Base-by-base conservation (phyloP, 495 filamentous ascomycete genomes). In the Hypoxylon lenormandii region DNA sequence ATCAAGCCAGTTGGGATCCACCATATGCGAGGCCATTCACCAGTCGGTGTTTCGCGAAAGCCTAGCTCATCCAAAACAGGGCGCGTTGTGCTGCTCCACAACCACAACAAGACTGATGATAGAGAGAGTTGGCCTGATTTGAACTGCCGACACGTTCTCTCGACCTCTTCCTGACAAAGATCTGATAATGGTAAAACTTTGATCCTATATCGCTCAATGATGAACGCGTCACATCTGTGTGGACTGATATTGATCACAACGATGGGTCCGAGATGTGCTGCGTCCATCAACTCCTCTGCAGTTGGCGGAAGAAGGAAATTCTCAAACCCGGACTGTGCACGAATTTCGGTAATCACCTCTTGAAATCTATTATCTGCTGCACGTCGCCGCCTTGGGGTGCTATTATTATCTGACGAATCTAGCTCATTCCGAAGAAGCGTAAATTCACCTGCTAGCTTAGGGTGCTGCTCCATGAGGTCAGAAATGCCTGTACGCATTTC, bases 401-500 rank as follows among this genome's bases (percentile, higher is more conserved):
- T 15, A n/a, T 18, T 2, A 40, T 30, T 13, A 12, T 46, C 53
- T 0, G 4, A 0, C 0, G 22, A 43, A 11, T 38, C 36, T 12
- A 60, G n/a, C 43, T 60, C 43, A n/a, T 60, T 36, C 38, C 47
- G 45, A 28, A 56, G 15, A 5, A 43, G 49, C 19, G 15, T 5
- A 23, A 51, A 50, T 37, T 49, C 43, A 7, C 11, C 18, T 38
- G 56, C 45, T 11, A 56, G 23, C 2, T 7, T 12, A 19, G 57
- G 64, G 18, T 61, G 43, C n/a, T 56, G 37, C 21, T 43, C 2
- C 23, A 42, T 21, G 33, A 67, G 47, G 22, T 48, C 49, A 5
- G 64, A 72, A 21, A 74, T 53, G 46, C 74, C 74, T n/a, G 19
- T 38, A 12, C 61, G 67, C 22, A 64, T 66, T 36, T 76, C 71